These are phyloP conservation scores for Macrophomina phaseolina DNA, from an alignment of 2,329 filamentous ascomycete genomes.

Conservation along the genomic window DNA sequence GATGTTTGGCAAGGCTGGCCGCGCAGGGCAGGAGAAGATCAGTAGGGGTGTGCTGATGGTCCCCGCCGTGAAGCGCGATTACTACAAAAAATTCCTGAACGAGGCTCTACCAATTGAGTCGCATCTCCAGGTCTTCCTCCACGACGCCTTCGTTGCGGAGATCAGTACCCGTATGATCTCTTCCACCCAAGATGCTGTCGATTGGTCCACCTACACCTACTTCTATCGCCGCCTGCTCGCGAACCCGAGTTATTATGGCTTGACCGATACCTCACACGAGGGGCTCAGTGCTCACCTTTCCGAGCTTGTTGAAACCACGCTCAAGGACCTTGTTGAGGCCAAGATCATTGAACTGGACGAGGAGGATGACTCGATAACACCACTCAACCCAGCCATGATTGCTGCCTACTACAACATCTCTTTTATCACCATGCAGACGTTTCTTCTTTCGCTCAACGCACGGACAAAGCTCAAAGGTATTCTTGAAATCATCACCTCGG, in stretches of 20 bases:
- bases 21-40: slow-evolving; percentile 76
- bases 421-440: slow-evolving; percentile 99
- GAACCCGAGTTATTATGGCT: slow-evolving; percentile 94
- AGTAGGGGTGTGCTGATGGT: slow-evolving; percentile 96
- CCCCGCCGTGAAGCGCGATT: slow-evolving; percentile 90
- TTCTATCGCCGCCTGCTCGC: slow-evolving; percentile 94
- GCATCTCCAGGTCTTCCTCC: slow-evolving; percentile 86
- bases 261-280: slow-evolving; percentile 87
- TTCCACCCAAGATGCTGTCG: slow-evolving; percentile 94
- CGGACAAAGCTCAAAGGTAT: slow-evolving; percentile 96
- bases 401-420: slow-evolving; percentile 99
- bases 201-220: slow-evolving; percentile 98
- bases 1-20: slow-evolving; percentile 95
- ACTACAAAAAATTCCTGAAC: slow-evolving; percentile 98
- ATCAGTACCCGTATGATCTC: slow-evolving; percentile 95
- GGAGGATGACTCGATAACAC: slow-evolving; percentile 81
- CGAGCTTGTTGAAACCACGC: slow-evolving; percentile 88
- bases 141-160: slow-evolving; percentile 96
- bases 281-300: slow-evolving; percentile 93
- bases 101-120: slow-evolving; percentile 96
- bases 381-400: slow-evolving; percentile 96
- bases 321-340: slow-evolving; percentile 88
- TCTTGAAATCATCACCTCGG: slow-evolving; percentile 94
- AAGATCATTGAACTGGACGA: slow-evolving; percentile 97
- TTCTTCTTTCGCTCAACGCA: slow-evolving; percentile 85